Conservation (phyloP, 257 asterid genomes). For the Pogostemon cablin region DNA sequence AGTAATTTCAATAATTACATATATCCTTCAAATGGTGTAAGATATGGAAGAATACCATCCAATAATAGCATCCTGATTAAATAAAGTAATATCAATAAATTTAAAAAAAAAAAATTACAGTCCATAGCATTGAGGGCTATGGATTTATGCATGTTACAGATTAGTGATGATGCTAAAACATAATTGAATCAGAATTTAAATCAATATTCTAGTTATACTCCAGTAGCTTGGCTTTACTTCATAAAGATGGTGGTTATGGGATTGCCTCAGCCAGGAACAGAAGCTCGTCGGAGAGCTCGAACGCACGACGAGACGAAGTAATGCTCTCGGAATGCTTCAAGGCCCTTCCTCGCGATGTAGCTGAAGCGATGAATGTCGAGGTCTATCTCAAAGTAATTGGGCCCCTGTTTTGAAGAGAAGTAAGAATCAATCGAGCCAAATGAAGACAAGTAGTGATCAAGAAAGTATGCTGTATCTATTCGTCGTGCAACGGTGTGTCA, state of each 20-base stretch:
- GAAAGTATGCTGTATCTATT: too few relatives aligned
- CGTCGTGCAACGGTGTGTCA: slow-evolving; percentile 9
- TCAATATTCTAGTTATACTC: slow-evolving; percentile 24
- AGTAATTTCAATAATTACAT: not conserved
- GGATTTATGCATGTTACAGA: slow-evolving; percentile 28
- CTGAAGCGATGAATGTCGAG: slow-evolving; percentile 88
- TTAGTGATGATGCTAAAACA: slow-evolving; percentile 25
- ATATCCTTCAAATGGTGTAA: too few relatives aligned
- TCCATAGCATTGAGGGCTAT: slow-evolving; percentile 26
- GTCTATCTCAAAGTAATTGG: slow-evolving; percentile 68
- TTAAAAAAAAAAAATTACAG: slow-evolving; percentile 26
- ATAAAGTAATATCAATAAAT: slow-evolving; percentile 16
- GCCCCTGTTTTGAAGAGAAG: slow-evolving; percentile 45
- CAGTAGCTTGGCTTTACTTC: slow-evolving; percentile 12
- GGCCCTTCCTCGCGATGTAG: slow-evolving; percentile 82
- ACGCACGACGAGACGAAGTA: not conserved
- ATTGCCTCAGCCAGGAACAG: slow-evolving; percentile 14
- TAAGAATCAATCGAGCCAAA: not conserved
- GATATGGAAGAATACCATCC: not conserved
- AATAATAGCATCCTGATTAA: not conserved
- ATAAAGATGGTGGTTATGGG: slow-evolving; percentile 12
- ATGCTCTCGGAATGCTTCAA: slow-evolving; percentile 80
- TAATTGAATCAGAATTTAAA: slow-evolving; percentile 23
- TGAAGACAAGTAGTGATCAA: too few relatives aligned
- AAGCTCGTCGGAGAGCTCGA: not conserved